Evolutionary conservation across 164 flowering plant genomes (phyloP).

Genomic region (Litsea cubeba): DNA sequence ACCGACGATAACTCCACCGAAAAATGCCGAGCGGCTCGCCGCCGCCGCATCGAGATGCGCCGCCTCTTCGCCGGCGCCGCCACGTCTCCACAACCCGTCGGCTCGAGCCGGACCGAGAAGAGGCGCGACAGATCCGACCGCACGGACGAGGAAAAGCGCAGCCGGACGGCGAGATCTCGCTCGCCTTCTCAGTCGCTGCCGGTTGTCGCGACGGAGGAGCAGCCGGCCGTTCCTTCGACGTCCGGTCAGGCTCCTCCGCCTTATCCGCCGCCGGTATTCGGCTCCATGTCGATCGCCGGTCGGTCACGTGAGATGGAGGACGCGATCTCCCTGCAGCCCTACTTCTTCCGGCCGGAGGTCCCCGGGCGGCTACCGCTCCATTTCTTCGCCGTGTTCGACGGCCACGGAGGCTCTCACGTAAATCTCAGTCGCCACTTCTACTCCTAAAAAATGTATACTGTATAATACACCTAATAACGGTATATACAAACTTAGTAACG

Average conservation of each 20-base stretch:
- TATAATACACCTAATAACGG: not conserved
- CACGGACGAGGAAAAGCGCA: conserved; percentile 11
- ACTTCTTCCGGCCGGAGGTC: conserved; percentile 26
- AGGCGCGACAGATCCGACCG: conserved; percentile 2
- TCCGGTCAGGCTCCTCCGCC: not conserved
- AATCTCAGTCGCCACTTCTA: not conserved
- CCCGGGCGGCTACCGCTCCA: conserved; percentile 26
- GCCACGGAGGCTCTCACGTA: conserved; percentile 64
- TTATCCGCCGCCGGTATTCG: conserved; percentile 20
- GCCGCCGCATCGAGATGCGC: conserved; percentile 33
- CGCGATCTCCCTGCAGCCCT: conserved; percentile 21
- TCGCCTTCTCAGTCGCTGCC: not conserved
- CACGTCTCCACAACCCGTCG: not conserved
- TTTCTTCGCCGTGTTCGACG: conserved; percentile 57
- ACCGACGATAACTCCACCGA: not conserved
- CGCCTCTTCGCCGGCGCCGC: conserved; percentile 9
- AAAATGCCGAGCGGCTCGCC: conserved; percentile 26
- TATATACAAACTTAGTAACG: not conserved
- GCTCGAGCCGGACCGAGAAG: conserved; percentile 5
- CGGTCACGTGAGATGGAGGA: conserved; percentile 51
- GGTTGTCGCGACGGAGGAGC: not conserved
- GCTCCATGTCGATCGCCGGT: conserved; percentile 39
- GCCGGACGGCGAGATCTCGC: conserved; percentile 2
- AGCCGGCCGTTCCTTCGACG: not conserved
- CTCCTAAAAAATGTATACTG: too few relatives aligned